These are phyloP conservation scores for Syzygium oleosum DNA, from an alignment of 345 rosid species.

Conservation along the genomic window DNA sequence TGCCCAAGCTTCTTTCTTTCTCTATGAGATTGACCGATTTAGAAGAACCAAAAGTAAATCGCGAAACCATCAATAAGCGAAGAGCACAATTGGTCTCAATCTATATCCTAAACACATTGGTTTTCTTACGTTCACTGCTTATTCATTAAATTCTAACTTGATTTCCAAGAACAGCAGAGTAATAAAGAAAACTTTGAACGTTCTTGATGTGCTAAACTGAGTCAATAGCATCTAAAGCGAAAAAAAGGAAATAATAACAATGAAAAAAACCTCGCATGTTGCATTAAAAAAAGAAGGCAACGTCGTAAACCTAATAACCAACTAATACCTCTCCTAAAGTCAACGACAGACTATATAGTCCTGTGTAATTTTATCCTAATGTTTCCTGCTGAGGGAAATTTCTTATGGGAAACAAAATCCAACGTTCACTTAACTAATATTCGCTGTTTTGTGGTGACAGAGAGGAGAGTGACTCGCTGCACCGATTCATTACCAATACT, in stretches of 20 bases:
- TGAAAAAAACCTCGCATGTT: background rate
- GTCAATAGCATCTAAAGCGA: background rate
- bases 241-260: background rate
- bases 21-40: background rate
- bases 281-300: background rate
- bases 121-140: background rate
- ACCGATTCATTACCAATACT: background rate
- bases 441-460: background rate
- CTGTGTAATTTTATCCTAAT: background rate
- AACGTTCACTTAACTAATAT: background rate
- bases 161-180: background rate
- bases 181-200: background rate
- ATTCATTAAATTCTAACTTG: background rate
- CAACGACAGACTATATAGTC: background rate
- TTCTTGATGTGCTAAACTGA: background rate
- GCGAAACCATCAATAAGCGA: background rate
- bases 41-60: background rate
- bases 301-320: background rate
- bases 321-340: background rate
- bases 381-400: background rate
- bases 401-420: background rate
- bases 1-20: background rate
- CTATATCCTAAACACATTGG: background rate
- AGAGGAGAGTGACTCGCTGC: background rate
- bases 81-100: background rate